Percentiles rank a stretch among this genome's conserved stretches.
These are phyloP conservation scores for Boletus bicolor DNA, from an alignment of 768 basidiomycete species.

Conservation along the genomic window DNA sequence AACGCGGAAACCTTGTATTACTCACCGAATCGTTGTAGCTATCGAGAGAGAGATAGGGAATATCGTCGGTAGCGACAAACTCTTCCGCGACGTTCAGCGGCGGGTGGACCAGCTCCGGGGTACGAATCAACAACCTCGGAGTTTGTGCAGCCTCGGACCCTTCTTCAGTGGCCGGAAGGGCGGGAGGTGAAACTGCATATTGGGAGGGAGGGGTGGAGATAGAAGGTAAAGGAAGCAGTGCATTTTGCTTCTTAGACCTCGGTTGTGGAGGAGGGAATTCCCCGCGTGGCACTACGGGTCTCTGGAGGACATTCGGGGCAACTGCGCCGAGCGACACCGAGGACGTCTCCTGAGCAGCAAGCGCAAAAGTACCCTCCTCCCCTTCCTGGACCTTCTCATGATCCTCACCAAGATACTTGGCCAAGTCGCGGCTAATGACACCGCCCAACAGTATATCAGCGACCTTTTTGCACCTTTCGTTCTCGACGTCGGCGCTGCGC, in stretches of 20 bases:
- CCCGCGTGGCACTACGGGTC: background rate
- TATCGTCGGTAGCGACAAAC: conserved; percentile 36
- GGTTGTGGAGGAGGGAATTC: conserved; percentile 5
- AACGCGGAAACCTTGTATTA: background rate
- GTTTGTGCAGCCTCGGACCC: conserved; percentile 1
- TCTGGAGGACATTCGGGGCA: conserved; percentile 7
- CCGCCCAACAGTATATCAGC: conserved; percentile 37
- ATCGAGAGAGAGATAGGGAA: conserved; percentile 35
- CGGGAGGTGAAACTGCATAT: background rate
- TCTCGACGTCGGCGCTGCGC: conserved; percentile 33
- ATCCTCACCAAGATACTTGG: conserved; percentile 19
- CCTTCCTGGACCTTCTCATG: background rate
- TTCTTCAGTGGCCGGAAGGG: background rate
- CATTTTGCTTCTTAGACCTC: conserved; percentile 8
- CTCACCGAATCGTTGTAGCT: conserved; percentile 19
- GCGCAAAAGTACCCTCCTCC: background rate
- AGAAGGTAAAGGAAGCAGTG: background rate
- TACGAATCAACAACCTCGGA: background rate
- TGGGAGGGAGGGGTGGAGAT: background rate
- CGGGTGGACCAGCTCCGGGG: conserved; percentile 22
- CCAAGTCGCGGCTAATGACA: conserved; percentile 30
- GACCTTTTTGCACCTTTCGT: conserved; percentile 38
- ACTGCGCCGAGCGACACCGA: background rate
- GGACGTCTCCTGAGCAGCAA: background rate
- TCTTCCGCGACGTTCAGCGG: background rate